Conservation (phyloP, 148 eudicot species). For the Amaranthus palmeri region DNA sequence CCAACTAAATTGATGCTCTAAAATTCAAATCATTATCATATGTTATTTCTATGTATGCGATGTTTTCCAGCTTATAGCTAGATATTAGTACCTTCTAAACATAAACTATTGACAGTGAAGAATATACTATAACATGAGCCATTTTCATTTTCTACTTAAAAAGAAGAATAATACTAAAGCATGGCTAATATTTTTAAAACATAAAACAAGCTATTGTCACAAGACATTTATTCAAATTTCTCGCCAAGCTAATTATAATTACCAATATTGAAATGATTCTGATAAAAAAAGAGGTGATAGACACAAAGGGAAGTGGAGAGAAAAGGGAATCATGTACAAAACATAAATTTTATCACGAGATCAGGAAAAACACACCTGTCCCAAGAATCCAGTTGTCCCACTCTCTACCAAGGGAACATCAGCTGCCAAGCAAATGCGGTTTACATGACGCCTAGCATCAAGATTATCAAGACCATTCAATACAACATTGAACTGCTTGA, state of each 20-base stretch:
- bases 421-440: constrained; percentile 92
- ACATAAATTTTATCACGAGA: background rate
- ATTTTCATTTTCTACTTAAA: no score
- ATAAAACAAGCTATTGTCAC: background rate
- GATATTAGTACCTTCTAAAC: no score
- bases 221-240: background rate
- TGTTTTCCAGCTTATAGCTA: no score
- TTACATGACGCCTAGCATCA: constrained; percentile 95
- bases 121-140: no score
- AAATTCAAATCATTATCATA: no score
- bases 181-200: background rate
- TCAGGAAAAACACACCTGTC: constrained; percentile 51
- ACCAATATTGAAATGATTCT: background rate
- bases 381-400: constrained; percentile 94
- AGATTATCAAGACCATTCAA: constrained; percentile 94
- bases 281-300: background rate
- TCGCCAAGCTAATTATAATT: background rate
- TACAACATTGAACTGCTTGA: constrained; percentile 82
- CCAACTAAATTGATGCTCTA: no score
- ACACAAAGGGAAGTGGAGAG: background rate
- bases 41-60: no score
- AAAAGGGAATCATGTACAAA: background rate
- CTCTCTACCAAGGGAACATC: constrained; percentile 85
- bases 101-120: no score
- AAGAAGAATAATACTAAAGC: no score